Percentiles rank a stretch among this genome's conserved stretches.
Evolutionary conservation across 2,329 filamentous ascomycete genomes (phyloP).

Genomic region (Calonectria fujianensis): DNA sequence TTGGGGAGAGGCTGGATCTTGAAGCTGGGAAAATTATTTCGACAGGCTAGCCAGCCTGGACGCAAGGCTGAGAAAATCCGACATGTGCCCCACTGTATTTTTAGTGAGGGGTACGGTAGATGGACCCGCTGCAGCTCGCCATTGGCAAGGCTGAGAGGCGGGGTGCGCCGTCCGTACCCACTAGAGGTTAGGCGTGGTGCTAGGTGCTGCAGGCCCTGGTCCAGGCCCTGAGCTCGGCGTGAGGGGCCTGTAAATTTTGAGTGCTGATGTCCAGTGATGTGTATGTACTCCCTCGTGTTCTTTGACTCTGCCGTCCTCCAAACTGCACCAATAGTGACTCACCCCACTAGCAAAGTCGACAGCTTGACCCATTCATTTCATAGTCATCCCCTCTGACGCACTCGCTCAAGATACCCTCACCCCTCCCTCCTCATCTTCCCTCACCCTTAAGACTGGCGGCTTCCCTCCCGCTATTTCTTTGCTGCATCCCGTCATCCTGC

Average conservation of each 20-base stretch:
- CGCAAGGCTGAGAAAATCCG: constrained; percentile 40
- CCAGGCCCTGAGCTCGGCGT: constrained; percentile 14
- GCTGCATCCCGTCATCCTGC: neutral
- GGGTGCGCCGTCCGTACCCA: constrained; percentile 28
- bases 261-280: constrained; percentile 29
- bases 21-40: constrained; percentile 43
- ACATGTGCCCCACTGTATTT: constrained; percentile 31
- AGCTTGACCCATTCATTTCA: constrained; percentile 41
- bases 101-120: constrained; percentile 43
- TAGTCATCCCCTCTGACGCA: constrained; percentile 43
- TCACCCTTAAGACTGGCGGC: constrained; percentile 35
- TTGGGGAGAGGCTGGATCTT: constrained; percentile 22
- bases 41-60: constrained; percentile 28
- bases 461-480: constrained; percentile 34
- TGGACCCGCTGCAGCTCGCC: constrained; percentile 27
- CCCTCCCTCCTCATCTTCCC: constrained; percentile 42
- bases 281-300: neutral
- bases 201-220: constrained; percentile 32
- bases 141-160: constrained; percentile 42
- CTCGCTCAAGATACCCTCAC: constrained; percentile 41
- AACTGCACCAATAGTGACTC: constrained; percentile 33
- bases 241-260: constrained; percentile 37
- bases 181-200: constrained; percentile 29
- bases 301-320: constrained; percentile 23
- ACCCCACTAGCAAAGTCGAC: constrained; percentile 34